These are phyloP conservation scores for Metschnikowia matae DNA, from an alignment of 805 yeast species.

Conservation along the genomic window DNA sequence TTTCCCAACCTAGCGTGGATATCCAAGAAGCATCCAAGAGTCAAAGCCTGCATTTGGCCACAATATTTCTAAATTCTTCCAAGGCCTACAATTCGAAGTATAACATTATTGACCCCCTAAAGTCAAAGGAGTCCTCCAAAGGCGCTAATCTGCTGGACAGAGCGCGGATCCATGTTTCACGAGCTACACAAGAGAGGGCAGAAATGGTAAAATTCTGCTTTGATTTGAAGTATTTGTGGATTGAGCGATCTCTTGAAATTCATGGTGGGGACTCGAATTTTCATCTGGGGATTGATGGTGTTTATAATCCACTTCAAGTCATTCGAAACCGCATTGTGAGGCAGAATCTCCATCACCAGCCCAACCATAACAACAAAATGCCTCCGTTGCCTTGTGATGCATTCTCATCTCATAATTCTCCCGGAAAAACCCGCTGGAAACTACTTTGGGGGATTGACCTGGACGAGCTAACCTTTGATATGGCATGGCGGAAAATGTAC, in stretches of 20 bases:
- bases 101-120: slow-evolving; percentile 14
- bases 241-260: slow-evolving; percentile 40
- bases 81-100: slow-evolving; percentile 9
- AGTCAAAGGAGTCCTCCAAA: slow-evolving; percentile 2
- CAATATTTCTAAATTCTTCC: slow-evolving; percentile 12
- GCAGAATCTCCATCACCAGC: slow-evolving; percentile 45
- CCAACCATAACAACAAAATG: slow-evolving; percentile 28
- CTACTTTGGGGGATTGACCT: slow-evolving; percentile 64
- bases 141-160: slow-evolving; percentile 7
- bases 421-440: slow-evolving; percentile 32
- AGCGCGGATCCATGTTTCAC: slow-evolving; percentile 22
- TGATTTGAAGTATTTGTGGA: slow-evolving; percentile 45
- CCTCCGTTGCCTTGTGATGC: slow-evolving; percentile 61
- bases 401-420: slow-evolving; percentile 40
- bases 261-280: slow-evolving; percentile 15
- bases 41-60: slow-evolving; percentile 14
- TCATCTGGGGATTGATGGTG: slow-evolving; percentile 57
- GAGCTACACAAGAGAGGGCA: slow-evolving; percentile 41
- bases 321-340: slow-evolving; percentile 66
- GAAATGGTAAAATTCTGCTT: slow-evolving; percentile 47
- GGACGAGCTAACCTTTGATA: slow-evolving; percentile 54
- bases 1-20: neutral
- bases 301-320: slow-evolving; percentile 80
- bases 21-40: neutral
- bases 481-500: slow-evolving; percentile 53